Evolutionary conservation across 805 yeast genomes (phyloP).

Genomic region (Teunomyces kruisii): DNA sequence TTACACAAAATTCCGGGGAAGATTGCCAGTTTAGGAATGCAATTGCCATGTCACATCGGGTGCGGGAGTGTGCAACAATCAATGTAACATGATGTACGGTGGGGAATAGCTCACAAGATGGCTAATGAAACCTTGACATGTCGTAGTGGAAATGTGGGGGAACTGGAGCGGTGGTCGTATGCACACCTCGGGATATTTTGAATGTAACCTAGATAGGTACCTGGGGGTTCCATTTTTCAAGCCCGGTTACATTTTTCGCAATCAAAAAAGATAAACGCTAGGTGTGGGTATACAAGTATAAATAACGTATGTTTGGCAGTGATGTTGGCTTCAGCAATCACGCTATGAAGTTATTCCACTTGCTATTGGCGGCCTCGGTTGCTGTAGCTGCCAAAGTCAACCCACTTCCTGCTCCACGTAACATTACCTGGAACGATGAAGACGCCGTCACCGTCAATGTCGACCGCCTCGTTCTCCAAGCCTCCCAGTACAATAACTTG

Average conservation of each 20-base stretch:
- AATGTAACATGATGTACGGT: no score
- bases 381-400: slow-evolving; percentile 16
- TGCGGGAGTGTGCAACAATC: no score
- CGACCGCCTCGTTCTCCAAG: slow-evolving; percentile 4
- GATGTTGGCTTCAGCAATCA: neutral
- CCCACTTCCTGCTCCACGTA: slow-evolving; percentile 24
- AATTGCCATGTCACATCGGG: no score
- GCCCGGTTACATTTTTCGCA: neutral
- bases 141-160: no score
- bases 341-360: neutral
- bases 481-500: slow-evolving; percentile 10
- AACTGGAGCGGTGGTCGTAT: no score
- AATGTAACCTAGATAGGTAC: neutral
- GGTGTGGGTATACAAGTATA: no score
- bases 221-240: neutral
- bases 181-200: no score
- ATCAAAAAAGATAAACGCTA: neutral
- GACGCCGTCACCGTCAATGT: slow-evolving; percentile 3
- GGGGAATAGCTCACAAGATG: no score
- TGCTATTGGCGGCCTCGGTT: neutral
- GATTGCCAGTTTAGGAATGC: no score
- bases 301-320: neutral
- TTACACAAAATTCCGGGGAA: no score
- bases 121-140: no score
- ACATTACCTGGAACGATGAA: slow-evolving; percentile 19